These are phyloP conservation scores for Corymbia maculata DNA, from an alignment of 345 rosid species.

Conservation along the genomic window DNA sequence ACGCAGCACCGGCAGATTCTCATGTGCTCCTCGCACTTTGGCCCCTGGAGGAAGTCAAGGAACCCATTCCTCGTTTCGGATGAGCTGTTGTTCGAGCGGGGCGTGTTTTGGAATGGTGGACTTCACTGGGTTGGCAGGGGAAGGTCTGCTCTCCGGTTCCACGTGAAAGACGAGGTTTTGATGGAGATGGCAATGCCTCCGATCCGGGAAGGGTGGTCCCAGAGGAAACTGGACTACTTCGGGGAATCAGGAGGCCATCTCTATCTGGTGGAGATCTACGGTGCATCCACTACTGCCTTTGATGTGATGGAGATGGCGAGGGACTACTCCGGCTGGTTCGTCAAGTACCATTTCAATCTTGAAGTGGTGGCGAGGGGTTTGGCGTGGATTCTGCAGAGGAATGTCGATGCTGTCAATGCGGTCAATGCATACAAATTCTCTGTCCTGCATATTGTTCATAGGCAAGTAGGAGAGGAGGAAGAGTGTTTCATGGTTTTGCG, in stretches of 20 bases:
- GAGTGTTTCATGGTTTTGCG: slow-evolving; percentile 3
- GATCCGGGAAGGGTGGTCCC: neutral
- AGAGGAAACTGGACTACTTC: slow-evolving; percentile 9
- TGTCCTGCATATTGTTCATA: neutral
- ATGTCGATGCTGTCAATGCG: neutral
- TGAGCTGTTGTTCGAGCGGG: neutral
- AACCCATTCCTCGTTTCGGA: neutral
- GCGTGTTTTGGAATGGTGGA: slow-evolving; percentile 12
- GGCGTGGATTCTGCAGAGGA: neutral
- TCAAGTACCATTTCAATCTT: slow-evolving; percentile 17
- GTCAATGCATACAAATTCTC: neutral
- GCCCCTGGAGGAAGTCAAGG: slow-evolving; percentile 7
- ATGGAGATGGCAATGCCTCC: slow-evolving; percentile 11
- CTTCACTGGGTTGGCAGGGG: slow-evolving; percentile 16
- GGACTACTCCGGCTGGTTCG: slow-evolving; percentile 13
- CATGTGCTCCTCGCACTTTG: neutral
- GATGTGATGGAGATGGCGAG: slow-evolving; percentile 12
- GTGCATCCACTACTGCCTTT: neutral
- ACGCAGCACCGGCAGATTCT: neutral
- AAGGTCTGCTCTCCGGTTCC: neutral
- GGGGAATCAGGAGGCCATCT: slow-evolving; percentile 21
- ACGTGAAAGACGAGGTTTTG: neutral
- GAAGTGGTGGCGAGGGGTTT: neutral
- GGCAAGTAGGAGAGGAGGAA: neutral
- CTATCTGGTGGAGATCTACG: slow-evolving; percentile 7